These are phyloP conservation scores for Wickerhamiella infanticola DNA, from an alignment of 1,139 yeast species.

Conservation along the genomic window DNA sequence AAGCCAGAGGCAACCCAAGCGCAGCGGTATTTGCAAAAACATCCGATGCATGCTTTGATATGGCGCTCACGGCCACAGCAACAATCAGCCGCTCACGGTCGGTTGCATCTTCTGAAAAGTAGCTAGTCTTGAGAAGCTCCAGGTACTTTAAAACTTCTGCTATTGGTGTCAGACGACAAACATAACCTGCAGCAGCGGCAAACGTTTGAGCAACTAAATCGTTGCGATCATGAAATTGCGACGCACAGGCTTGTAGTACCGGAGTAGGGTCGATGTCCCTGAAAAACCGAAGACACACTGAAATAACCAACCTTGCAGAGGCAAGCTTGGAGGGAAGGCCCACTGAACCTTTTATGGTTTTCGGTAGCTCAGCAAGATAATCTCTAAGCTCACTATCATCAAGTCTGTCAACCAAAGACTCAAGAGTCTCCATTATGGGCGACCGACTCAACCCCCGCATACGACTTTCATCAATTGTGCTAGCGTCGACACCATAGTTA, in stretches of 20 bases:
- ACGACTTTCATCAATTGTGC: constrained; percentile 65
- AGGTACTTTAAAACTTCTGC: constrained; percentile 42
- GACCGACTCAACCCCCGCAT: constrained; percentile 60
- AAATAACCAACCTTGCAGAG: constrained; percentile 61
- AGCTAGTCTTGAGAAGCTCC: constrained; percentile 35
- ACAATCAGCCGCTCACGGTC: constrained; percentile 37
- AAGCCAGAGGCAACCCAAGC: constrained; percentile 63
- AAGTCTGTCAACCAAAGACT: constrained; percentile 44
- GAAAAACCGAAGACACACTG: constrained; percentile 32
- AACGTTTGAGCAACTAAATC: constrained; percentile 59
- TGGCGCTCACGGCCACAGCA: constrained; percentile 48
- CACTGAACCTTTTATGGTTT: constrained; percentile 49
- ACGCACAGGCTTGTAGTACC: constrained; percentile 47
- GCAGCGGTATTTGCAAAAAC: constrained; percentile 47
- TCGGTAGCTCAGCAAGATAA: constrained; percentile 32
- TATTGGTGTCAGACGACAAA: constrained; percentile 48
- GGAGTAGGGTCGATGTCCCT: constrained; percentile 36
- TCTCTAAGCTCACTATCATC: constrained; percentile 27
- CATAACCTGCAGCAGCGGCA: constrained; percentile 69
- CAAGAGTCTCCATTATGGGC: constrained; percentile 83
- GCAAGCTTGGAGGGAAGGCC: constrained; percentile 90
- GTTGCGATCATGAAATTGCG: constrained; percentile 56
- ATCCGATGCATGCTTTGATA: constrained; percentile 58
- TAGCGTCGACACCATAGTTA: constrained; percentile 58
- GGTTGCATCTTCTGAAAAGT: constrained; percentile 41